A percentile compares a stretch with the other conserved stretches of the same genome.
Conservation (phyloP, 768 basidiomycete species). For the Xerocomellus chrysenteron region DNA sequence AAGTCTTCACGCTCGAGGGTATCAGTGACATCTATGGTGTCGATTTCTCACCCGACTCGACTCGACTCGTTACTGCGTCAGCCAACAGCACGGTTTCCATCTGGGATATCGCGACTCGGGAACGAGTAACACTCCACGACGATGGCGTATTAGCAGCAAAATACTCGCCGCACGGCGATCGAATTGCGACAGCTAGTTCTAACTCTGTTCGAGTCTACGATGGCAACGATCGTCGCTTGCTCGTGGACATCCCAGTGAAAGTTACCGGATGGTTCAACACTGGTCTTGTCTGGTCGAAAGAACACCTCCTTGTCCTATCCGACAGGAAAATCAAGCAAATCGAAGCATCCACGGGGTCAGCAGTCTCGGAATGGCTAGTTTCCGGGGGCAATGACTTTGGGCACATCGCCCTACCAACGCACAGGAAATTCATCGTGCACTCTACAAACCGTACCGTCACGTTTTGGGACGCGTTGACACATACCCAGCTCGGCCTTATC, state of each 20-base stretch:
- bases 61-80: too few relatives aligned
- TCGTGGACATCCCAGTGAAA: background rate
- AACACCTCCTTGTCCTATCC: background rate
- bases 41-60: too few relatives aligned
- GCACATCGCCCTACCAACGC: background rate
- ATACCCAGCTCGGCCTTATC: background rate
- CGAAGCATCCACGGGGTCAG: background rate
- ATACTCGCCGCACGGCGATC: background rate
- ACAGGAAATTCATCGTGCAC: background rate
- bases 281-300: slow-evolving; percentile 3
- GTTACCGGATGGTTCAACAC: background rate
- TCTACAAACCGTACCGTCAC: background rate
- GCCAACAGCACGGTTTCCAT: too few relatives aligned
- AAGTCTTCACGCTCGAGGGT: too few relatives aligned
- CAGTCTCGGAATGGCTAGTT: background rate
- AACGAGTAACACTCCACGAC: too few relatives aligned
- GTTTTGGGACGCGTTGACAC: background rate
- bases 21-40: too few relatives aligned
- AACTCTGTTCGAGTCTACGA: background rate
- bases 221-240: background rate
- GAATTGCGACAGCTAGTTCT: background rate
- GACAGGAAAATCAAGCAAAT: background rate
- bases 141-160: background rate
- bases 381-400: background rate
- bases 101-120: too few relatives aligned